Base-by-base conservation (phyloP, 2,329 filamentous ascomycete species). In the Phialophora expanda region DNA sequence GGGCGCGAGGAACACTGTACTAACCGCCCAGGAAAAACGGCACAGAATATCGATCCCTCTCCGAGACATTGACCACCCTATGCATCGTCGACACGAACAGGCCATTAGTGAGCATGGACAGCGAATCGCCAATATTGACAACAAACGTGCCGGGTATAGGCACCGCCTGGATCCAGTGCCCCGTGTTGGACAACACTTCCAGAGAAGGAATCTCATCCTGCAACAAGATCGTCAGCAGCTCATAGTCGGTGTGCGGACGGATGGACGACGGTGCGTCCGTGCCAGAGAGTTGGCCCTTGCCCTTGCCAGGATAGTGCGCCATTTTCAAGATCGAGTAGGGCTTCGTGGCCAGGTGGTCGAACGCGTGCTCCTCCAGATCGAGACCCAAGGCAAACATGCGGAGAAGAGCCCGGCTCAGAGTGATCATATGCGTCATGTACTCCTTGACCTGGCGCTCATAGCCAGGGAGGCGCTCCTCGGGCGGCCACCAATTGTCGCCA, bases 11-110 rank as follows among this genome's bases (percentile, higher is more conserved):
- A 85, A 82, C 20, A 22, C 48, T 12, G 14, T 82, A 82, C 70
- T 85, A 83, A 64, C 85, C 80, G 0, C 81, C 81, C 68, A 86
- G 82, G 73, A 86, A 86, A 71, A 86, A 86, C 0, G 84, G 83
- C 79, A 86, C 84, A 0, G 81, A 85, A 50, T 84, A 82, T 30
- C 70, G 61, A n/a, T 54, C 67, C 12, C 41, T 24, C 22, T 46
- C 75, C 66, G 2, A 76, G 67, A 2, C 78, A 78, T 46, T 83
- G 82, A 17, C 81, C 2, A 87, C 85, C 4, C 84, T 81, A 71
- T 87, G 85, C 20, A 84, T 79, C 1, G 83, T 85, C 14, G 84
- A 86, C 68, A 79, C 80, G 30, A 68, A 73, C 70, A 62, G 73
- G 80, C 81, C 79, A 70, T 84, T 84, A 57, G 79, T 83, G 76